Evolutionary conservation across 208 protist genomes (phyloP).

Genomic region (Crithidia expoeki): DNA sequence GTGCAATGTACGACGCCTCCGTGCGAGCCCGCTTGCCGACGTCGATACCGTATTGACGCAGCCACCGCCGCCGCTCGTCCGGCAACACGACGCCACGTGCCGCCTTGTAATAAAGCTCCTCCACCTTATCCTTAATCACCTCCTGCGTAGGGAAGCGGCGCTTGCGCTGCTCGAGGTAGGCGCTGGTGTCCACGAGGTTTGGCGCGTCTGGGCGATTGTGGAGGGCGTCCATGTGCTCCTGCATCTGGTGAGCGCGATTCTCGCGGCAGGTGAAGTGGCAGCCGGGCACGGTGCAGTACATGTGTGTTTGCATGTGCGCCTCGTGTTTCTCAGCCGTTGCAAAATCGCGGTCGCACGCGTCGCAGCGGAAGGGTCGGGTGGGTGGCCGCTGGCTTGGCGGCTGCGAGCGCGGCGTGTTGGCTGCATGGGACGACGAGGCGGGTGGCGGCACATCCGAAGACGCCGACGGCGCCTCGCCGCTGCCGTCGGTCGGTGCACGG

Average conservation of each 20-base stretch:
- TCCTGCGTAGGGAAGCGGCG: slow-evolving; percentile 84
- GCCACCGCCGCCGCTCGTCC: slow-evolving; percentile 81
- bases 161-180: slow-evolving; percentile 75
- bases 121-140: slow-evolving; percentile 71
- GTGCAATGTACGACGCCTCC: slow-evolving; percentile 56
- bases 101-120: slow-evolving; percentile 89
- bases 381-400: not conserved
- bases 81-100: slow-evolving; percentile 73
- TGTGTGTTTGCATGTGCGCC: slow-evolving; percentile 69
- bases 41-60: slow-evolving; percentile 80
- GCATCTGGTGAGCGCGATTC: slow-evolving; percentile 76
- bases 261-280: slow-evolving; percentile 85
- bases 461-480: not conserved
- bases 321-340: slow-evolving; percentile 51
- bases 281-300: slow-evolving; percentile 83
- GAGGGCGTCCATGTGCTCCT: slow-evolving; percentile 85
- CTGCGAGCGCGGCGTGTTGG: not conserved
- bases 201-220: slow-evolving; percentile 87
- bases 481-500: not conserved
- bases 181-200: slow-evolving; percentile 65
- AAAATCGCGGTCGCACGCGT: slow-evolving; percentile 85
- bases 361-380: slow-evolving; percentile 66
- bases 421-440: not conserved
- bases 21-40: slow-evolving; percentile 72
- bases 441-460: not conserved